Percentiles rank a stretch among this genome's conserved stretches.
These are phyloP conservation scores for Lepraria neglecta DNA, from an alignment of 495 filamentous ascomycete species.

Conservation along the genomic window DNA sequence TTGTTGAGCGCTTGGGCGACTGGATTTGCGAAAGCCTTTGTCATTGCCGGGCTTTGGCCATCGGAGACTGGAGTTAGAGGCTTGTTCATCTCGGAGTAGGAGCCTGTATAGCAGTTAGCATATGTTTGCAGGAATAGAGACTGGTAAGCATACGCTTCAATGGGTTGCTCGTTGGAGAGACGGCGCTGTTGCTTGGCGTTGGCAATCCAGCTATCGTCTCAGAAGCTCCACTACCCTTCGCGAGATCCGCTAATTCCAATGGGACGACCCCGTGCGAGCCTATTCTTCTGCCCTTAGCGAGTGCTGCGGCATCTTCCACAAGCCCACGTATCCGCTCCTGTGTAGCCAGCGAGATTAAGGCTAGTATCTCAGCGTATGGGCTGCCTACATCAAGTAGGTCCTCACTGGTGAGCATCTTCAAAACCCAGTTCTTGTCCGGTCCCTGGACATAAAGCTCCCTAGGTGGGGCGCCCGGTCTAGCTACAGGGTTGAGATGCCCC, in stretches of 20 bases:
- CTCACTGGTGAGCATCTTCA: conserved; percentile 52
- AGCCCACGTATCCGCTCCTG: conserved; percentile 63
- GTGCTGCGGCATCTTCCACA: conserved; percentile 60
- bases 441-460: conserved; percentile 19
- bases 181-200: conserved; percentile 38
- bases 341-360: conserved; percentile 66
- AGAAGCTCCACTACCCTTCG: conserved; percentile 36
- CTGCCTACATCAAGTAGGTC: conserved; percentile 59
- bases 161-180: conserved; percentile 46
- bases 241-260: conserved; percentile 61
- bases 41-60: conserved; percentile 24
- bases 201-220: conserved; percentile 30
- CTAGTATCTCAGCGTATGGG: conserved; percentile 64
- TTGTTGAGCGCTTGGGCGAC: conserved; percentile 32
- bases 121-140: background rate
- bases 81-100: conserved; percentile 29
- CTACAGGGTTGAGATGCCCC: conserved; percentile 50
- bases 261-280: conserved; percentile 69
- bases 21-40: conserved; percentile 27
- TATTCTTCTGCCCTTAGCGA: conserved; percentile 58
- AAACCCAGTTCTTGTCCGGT: conserved; percentile 39
- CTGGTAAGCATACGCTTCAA: conserved; percentile 51
- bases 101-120: conserved; percentile 34
- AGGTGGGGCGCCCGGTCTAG: conserved; percentile 42
- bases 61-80: conserved; percentile 22